phyloP scores from a whole-genome alignment of 2,329 filamentous ascomycete genomes.

The Botrytis porri region DNA sequence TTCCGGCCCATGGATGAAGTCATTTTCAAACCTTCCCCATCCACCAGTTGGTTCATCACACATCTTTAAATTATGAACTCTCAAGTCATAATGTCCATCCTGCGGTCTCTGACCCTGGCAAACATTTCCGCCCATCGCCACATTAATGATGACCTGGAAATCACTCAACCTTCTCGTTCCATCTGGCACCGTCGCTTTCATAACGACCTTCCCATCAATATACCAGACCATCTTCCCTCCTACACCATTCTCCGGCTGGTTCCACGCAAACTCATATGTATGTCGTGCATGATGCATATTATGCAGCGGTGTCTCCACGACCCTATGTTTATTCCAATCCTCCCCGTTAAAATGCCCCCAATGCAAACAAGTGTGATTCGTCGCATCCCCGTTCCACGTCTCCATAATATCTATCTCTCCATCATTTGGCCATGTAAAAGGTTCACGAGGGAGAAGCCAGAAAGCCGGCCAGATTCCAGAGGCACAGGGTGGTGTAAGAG shows the following conservation, averaged over 20 bases:
- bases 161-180: constrained; percentile 55
- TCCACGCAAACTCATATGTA: constrained; percentile 56
- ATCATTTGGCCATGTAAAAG: constrained; percentile 57
- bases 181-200: constrained; percentile 52
- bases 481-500: constrained; percentile 52
- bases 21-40: constrained; percentile 52
- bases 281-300: constrained; percentile 48
- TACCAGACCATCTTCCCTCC: constrained; percentile 55
- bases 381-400: constrained; percentile 56
- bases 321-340: constrained; percentile 56
- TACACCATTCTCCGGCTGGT: constrained; percentile 44
- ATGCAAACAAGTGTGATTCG: constrained; percentile 57
- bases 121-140: constrained; percentile 62
- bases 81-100: constrained; percentile 56
- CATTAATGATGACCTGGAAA: constrained; percentile 55
- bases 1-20: constrained; percentile 41
- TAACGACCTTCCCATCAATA: constrained; percentile 54
- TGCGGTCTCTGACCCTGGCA: constrained; percentile 50
- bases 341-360: constrained; percentile 55
- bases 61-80: constrained; percentile 52
- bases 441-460: constrained; percentile 57
- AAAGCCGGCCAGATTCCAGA: constrained; percentile 60
- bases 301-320: constrained; percentile 49
- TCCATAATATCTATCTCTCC: constrained; percentile 61
- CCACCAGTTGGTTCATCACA: constrained; percentile 53